Conservation (phyloP, 768 basidiomycete species). For the Amanita thiersii region DNA sequence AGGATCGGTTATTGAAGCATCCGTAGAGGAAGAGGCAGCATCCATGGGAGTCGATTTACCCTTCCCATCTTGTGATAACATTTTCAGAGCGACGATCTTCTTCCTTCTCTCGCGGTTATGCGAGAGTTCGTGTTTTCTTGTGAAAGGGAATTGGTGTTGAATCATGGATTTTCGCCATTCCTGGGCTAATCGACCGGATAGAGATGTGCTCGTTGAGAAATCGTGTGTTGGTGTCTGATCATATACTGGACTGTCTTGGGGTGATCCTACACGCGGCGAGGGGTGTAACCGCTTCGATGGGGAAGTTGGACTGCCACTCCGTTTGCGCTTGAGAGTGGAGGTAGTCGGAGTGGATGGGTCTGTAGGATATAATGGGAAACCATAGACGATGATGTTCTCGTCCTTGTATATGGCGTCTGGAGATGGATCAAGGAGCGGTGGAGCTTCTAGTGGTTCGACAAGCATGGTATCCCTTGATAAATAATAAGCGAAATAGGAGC, state of each 20-base stretch:
- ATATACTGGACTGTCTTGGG: conserved; percentile 7
- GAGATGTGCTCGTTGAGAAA: conserved; percentile 24
- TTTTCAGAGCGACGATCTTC: conserved; percentile 4
- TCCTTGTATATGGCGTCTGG: conserved; percentile 50
- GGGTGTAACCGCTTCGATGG: conserved; percentile 26
- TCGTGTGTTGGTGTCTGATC: conserved; percentile 15
- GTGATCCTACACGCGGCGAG: background rate
- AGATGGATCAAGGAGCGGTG: conserved; percentile 16
- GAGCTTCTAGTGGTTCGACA: conserved; percentile 37
- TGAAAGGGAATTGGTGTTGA: conserved; percentile 54
- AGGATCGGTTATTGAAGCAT: no score
- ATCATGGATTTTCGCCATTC: conserved; percentile 48
- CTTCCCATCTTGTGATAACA: background rate
- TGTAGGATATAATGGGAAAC: conserved; percentile 37
- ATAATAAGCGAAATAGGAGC: conserved; percentile 6
- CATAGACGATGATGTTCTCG: conserved; percentile 56
- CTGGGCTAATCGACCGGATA: conserved; percentile 39
- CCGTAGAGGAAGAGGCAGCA: no score
- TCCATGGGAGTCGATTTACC: background rate
- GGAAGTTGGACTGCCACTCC: conserved; percentile 26
- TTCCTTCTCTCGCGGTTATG: conserved; percentile 11
- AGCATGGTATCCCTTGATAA: conserved; percentile 42
- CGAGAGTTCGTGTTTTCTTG: conserved; percentile 10
- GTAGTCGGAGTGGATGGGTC: background rate
- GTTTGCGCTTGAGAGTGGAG: conserved; percentile 33